Percentiles rank a stretch among this genome's conserved stretches.
Conservation (phyloP, 2,329 filamentous ascomycete genomes). For the Hirsutella minnesotensis region DNA sequence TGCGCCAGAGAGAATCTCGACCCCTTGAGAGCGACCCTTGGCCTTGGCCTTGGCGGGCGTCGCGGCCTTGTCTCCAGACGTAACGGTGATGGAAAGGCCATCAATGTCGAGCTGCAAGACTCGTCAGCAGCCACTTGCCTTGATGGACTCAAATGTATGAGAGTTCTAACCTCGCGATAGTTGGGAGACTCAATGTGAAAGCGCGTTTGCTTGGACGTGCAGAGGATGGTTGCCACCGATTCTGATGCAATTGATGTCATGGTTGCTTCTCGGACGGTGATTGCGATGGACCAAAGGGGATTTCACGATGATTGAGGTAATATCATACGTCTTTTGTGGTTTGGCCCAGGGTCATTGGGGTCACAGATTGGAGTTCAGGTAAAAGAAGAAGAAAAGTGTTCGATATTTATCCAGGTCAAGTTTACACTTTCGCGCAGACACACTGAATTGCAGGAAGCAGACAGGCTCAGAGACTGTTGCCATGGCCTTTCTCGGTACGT, state of each 20-base stretch:
- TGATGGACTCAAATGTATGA: too few species aligned
- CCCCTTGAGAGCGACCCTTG: slow-evolving; percentile 30
- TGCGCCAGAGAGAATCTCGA: slow-evolving; percentile 61
- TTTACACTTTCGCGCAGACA: too few species aligned
- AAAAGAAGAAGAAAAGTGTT: too few species aligned
- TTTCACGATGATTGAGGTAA: too few species aligned
- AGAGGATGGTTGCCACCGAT: slow-evolving; percentile 42
- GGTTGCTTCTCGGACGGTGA: not conserved
- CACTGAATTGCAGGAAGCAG: too few species aligned
- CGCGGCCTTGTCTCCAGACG: slow-evolving; percentile 20
- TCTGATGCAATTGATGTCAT: slow-evolving; percentile 39
- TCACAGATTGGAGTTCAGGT: too few species aligned
- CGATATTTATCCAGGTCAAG: too few species aligned
- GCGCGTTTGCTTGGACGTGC: slow-evolving; percentile 55
- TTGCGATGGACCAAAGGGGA: not conserved
- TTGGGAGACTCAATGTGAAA: slow-evolving; percentile 48
- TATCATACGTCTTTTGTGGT: too few species aligned
- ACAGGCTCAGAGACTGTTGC: too few species aligned
- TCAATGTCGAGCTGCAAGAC: slow-evolving; percentile 51
- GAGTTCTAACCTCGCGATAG: slow-evolving; percentile 38
- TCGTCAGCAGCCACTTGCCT: too few species aligned
- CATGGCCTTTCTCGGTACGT: too few species aligned
- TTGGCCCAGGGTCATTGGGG: too few species aligned
- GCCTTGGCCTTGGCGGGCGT: slow-evolving; percentile 38
- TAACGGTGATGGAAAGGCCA: slow-evolving; percentile 58